phyloP scores from a whole-genome alignment of 495 filamentous ascomycete species.

The Pseudevernia furfuracea region DNA sequence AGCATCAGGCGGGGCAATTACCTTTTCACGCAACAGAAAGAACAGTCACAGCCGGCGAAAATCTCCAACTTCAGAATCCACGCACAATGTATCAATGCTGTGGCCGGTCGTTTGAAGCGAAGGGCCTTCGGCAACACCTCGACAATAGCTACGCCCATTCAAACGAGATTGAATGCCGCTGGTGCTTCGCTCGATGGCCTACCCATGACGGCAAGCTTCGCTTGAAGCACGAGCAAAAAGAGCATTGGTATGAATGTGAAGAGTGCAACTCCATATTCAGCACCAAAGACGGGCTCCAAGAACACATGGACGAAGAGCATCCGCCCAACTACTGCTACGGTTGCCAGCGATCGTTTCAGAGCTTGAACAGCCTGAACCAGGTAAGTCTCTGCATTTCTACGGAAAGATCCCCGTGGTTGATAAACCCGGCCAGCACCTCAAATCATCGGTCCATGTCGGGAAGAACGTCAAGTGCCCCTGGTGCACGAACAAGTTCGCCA shows the following conservation, averaged over 20 bases:
- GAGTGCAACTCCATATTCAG: conserved; percentile 22
- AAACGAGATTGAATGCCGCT: conserved; percentile 20
- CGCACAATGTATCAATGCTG: conserved; percentile 20
- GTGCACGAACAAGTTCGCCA: conserved; percentile 25
- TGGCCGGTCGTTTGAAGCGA: conserved; percentile 17
- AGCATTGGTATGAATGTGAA: conserved; percentile 20
- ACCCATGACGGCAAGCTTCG: conserved; percentile 19
- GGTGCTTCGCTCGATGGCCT: conserved; percentile 23
- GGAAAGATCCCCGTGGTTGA: too few species aligned
- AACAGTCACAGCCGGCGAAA: neutral
- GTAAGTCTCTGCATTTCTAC: conserved; percentile 11
- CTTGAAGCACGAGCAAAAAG: conserved; percentile 14
- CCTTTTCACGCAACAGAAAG: too few species aligned
- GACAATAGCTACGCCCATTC: conserved; percentile 23
- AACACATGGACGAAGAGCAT: conserved; percentile 20
- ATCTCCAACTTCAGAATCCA: neutral
- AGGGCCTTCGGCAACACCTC: conserved; percentile 23
- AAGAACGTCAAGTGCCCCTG: conserved; percentile 28
- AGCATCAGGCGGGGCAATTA: too few species aligned
- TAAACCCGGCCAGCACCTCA: conserved; percentile 29
- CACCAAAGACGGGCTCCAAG: conserved; percentile 16
- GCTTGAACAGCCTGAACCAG: conserved; percentile 25
- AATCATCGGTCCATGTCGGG: conserved; percentile 29
- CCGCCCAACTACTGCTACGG: conserved; percentile 26
- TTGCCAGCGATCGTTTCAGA: conserved; percentile 25